A percentile compares a stretch with the other conserved stretches of the same genome.
phyloP scores from a whole-genome alignment of 1,284 basidiomycete species.

The Pisolithus thermaeus region DNA sequence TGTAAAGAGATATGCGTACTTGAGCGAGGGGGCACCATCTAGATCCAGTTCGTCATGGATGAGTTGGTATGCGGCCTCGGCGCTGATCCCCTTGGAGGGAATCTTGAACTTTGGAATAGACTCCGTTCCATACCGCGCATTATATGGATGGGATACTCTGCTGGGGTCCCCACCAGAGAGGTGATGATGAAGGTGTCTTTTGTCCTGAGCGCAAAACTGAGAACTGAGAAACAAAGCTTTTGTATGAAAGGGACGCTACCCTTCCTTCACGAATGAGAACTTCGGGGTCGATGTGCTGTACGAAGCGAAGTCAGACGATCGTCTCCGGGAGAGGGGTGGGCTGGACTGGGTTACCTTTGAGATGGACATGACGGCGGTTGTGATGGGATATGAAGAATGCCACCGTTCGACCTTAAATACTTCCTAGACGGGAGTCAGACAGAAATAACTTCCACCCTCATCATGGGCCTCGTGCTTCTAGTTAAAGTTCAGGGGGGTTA shows the following conservation, averaged over 20 bases:
- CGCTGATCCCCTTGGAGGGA: constrained; percentile 53
- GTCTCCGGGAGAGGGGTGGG: not conserved
- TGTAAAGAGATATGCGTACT: constrained; percentile 21
- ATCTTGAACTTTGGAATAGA: constrained; percentile 65
- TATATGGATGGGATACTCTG: constrained; percentile 43
- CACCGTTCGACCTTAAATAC: not conserved
- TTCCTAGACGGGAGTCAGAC: too few relatives aligned
- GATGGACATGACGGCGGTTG: constrained; percentile 43
- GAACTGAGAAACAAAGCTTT: not conserved
- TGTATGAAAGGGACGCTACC: constrained; percentile 27
- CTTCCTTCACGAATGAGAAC: constrained; percentile 50
- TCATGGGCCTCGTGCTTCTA: too few relatives aligned
- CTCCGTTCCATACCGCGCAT: constrained; percentile 57
- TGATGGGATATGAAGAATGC: constrained; percentile 1
- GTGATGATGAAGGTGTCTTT: constrained; percentile 35
- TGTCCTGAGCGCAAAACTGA: constrained; percentile 33
- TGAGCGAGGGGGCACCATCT: constrained; percentile 54
- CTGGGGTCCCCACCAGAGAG: constrained; percentile 34
- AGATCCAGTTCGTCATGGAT: constrained; percentile 81
- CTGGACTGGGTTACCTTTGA: constrained; percentile 37
- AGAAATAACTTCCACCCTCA: too few relatives aligned
- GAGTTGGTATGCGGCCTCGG: constrained; percentile 68
- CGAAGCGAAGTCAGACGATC: not conserved
- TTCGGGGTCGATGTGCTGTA: constrained; percentile 61
- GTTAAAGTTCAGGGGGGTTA: too few relatives aligned